A percentile compares a stretch with the other conserved stretches of the same genome.
phyloP scores from a whole-genome alignment of 208 protist genomes.

The Naegleria fowleri region DNA sequence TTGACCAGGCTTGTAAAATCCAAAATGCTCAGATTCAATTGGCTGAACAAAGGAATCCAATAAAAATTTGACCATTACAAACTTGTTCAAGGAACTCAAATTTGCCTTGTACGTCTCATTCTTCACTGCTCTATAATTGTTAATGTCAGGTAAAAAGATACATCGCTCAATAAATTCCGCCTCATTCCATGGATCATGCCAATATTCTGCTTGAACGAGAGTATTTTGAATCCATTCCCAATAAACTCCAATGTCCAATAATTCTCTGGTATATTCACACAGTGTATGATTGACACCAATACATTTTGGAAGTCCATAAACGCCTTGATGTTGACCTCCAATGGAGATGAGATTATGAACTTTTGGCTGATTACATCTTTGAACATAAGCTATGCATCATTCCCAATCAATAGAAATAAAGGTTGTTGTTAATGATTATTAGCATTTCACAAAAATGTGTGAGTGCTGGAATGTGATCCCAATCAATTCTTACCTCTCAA shows the following conservation, averaged over 20 bases:
- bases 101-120: constrained; percentile 46
- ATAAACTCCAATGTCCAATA: constrained; percentile 29
- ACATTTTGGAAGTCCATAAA: constrained; percentile 39
- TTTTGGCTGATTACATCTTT: constrained; percentile 41
- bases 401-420: constrained; percentile 21
- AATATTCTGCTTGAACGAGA: constrained; percentile 42
- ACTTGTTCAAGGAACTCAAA: constrained; percentile 36
- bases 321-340: constrained; percentile 52
- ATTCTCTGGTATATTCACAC: constrained; percentile 32
- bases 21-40: constrained; percentile 48
- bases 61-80: constrained; percentile 45
- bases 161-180: constrained; percentile 38
- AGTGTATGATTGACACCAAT: constrained; percentile 26
- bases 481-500: not conserved
- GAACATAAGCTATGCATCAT: constrained; percentile 43
- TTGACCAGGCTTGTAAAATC: constrained; percentile 44
- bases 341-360: constrained; percentile 44
- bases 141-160: constrained; percentile 50
- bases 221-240: constrained; percentile 28
- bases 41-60: constrained; percentile 36
- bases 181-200: constrained; percentile 40
- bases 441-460: not conserved
- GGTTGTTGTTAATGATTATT: too few relatives aligned
- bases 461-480: not conserved
- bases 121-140: constrained; percentile 43